These are phyloP conservation scores for Wickerhamiella shivajii DNA, from an alignment of 805 yeast genomes.

Conservation along the genomic window DNA sequence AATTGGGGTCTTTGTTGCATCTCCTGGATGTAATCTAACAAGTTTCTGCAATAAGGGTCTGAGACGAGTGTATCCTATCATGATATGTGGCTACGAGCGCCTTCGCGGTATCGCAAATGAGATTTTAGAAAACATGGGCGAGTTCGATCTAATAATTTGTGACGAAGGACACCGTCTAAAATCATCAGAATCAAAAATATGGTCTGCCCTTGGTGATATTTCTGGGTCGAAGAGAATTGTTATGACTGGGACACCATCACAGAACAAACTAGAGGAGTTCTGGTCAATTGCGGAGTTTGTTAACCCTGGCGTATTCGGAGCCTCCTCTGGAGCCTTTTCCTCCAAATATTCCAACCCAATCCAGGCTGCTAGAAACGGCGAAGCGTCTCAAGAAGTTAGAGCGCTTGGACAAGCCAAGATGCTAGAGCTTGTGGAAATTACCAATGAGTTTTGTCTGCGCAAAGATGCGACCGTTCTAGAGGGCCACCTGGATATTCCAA, in stretches of 20 bases:
- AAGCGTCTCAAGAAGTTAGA: slow-evolving; percentile 35
- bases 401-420: slow-evolving; percentile 48
- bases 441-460: slow-evolving; percentile 55
- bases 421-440: slow-evolving; percentile 45
- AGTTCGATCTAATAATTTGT: slow-evolving; percentile 62
- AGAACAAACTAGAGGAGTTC: slow-evolving; percentile 78
- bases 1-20: slow-evolving; percentile 49
- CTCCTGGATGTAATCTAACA: slow-evolving; percentile 36
- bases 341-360: slow-evolving; percentile 56
- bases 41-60: slow-evolving; percentile 38
- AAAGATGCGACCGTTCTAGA: slow-evolving; percentile 44
- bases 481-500: slow-evolving; percentile 48
- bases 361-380: slow-evolving; percentile 49
- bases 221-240: slow-evolving; percentile 44
- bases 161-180: slow-evolving; percentile 94
- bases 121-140: slow-evolving; percentile 12
- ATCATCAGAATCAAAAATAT: slow-evolving; percentile 53
- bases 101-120: slow-evolving; percentile 31
- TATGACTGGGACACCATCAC: slow-evolving; percentile 85
- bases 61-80: slow-evolving; percentile 58
- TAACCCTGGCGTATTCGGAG: slow-evolving; percentile 70
- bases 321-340: slow-evolving; percentile 30
- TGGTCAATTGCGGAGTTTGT: slow-evolving; percentile 67
- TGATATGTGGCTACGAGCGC: slow-evolving; percentile 82
- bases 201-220: slow-evolving; percentile 45